These are phyloP conservation scores for Solanum piurae DNA, from an alignment of 257 asterid species.

Conservation along the genomic window DNA sequence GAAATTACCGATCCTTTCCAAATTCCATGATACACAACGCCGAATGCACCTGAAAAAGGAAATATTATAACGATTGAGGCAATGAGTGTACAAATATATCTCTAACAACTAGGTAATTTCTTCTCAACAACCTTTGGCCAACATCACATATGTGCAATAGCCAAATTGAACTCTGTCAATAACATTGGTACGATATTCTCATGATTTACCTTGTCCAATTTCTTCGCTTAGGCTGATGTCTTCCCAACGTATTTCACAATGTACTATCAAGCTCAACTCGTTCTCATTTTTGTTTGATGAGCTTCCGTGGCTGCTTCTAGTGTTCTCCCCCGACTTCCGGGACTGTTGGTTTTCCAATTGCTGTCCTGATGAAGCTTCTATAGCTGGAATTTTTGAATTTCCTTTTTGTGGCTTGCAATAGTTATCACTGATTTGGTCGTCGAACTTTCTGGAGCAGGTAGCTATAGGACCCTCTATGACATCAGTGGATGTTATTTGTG, in stretches of 20 bases:
- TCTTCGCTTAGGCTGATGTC: slow-evolving; percentile 48
- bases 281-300: slow-evolving; percentile 24
- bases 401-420: neutral
- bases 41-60: slow-evolving; percentile 51
- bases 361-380: neutral
- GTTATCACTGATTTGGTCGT: neutral
- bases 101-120: neutral
- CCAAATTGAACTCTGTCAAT: neutral
- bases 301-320: slow-evolving; percentile 15
- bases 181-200: neutral
- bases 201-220: slow-evolving; percentile 50
- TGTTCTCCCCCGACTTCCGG: neutral
- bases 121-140: neutral
- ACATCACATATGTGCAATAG: neutral
- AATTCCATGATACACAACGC: slow-evolving; percentile 53
- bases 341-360: neutral
- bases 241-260: slow-evolving; percentile 50
- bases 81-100: neutral
- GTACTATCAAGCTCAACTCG: slow-evolving; percentile 13
- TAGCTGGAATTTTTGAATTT: neutral
- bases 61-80: neutral
- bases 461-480: neutral
- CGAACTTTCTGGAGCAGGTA: neutral
- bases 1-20: slow-evolving; percentile 68
- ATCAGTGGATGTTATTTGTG: neutral